Percentiles rank a stretch among this genome's conserved stretches.
phyloP scores from a whole-genome alignment of 371 early-diverging fungal species.

The Mortierella sp. region DNA sequence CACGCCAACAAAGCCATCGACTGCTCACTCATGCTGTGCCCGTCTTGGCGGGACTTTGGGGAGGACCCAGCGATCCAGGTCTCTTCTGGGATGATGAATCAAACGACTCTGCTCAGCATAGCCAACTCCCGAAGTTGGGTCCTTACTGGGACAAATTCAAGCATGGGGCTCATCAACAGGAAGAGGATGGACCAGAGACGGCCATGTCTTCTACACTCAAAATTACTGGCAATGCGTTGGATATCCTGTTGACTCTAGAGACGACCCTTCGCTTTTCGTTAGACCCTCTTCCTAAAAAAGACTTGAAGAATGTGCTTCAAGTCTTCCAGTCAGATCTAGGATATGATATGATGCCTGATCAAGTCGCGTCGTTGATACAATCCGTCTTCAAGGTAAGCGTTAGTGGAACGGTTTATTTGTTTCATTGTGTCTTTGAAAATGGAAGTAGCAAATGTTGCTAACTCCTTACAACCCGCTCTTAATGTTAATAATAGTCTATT shows the following conservation, averaged over 20 bases:
- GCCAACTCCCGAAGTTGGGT: neutral
- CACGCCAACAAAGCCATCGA: conserved; percentile 34
- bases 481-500: neutral
- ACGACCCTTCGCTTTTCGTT: conserved; percentile 31
- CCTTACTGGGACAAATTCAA: conserved; percentile 28
- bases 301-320: neutral
- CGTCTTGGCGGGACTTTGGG: conserved; percentile 11
- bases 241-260: conserved; percentile 10
- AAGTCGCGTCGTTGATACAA: conserved; percentile 32
- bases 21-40: conserved; percentile 36
- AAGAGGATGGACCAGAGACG: neutral
- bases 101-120: neutral
- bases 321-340: conserved; percentile 29
- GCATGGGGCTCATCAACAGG: neutral
- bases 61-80: conserved; percentile 4
- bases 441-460: neutral
- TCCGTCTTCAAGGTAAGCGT: conserved; percentile 38
- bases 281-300: conserved; percentile 20
- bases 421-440: too few species aligned
- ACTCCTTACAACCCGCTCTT: neutral
- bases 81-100: conserved; percentile 18
- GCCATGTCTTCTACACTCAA: neutral
- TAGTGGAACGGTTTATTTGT: neutral
- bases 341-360: conserved; percentile 37
- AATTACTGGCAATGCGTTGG: neutral